These are phyloP conservation scores for Aspergillus taichungensis DNA, from an alignment of 495 filamentous ascomycete species.

Conservation along the genomic window DNA sequence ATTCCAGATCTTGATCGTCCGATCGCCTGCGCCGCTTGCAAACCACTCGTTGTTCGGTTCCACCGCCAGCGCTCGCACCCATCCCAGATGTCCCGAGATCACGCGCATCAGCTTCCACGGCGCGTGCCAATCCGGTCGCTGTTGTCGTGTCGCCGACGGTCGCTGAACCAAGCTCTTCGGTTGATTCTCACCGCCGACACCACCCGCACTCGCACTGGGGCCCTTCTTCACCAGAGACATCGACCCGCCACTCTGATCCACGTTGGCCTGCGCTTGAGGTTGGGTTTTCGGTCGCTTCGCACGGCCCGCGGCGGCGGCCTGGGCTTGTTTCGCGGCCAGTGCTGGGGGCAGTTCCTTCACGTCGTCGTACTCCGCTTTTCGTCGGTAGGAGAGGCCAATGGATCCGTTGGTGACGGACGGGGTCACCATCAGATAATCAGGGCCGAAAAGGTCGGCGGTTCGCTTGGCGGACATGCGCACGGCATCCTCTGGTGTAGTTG, in stretches of 20 bases:
- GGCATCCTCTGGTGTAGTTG: conserved; percentile 32
- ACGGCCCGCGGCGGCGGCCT: conserved; percentile 47
- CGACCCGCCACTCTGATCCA: conserved; percentile 32
- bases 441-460: conserved; percentile 55
- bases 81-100: conserved; percentile 92
- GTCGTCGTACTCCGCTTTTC: conserved; percentile 71
- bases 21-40: conserved; percentile 87
- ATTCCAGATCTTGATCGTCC: conserved; percentile 99
- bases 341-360: conserved; percentile 75
- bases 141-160: conserved; percentile 59
- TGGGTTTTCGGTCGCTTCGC: conserved; percentile 47
- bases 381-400: conserved; percentile 49
- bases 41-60: conserved; percentile 98
- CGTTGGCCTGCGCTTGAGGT: conserved; percentile 15
- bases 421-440: conserved; percentile 47
- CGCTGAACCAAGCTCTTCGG: conserved; percentile 56
- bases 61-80: conserved; percentile 85
- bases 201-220: conserved; percentile 19
- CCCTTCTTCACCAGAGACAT: conserved; percentile 36
- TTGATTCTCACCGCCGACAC: conserved; percentile 25
- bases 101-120: conserved; percentile 99
- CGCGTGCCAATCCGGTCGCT: conserved; percentile 86
- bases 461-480: conserved; percentile 57
- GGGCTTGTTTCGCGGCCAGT: conserved; percentile 76
- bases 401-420: conserved; percentile 33